Evolutionary conservation across 768 basidiomycete species (phyloP), one percentile per base, ranked within the genome.

Genomic region (Botryobasidium botryosum): DNA sequence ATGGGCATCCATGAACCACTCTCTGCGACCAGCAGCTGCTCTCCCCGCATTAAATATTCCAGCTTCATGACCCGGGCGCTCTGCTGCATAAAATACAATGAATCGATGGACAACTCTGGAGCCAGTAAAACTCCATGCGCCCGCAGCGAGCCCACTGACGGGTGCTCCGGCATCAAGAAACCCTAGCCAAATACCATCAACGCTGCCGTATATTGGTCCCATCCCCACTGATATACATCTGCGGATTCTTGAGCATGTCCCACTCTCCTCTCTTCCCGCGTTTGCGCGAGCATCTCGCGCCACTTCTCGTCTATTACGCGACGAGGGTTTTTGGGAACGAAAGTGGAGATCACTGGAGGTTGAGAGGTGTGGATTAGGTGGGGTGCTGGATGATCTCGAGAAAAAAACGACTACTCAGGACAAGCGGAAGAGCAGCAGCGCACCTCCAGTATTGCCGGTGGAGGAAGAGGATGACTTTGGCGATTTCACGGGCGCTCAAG

Each of bases 41-140:
- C n/a, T n/a, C n/a, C n/a, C n/a, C n/a, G n/a, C n/a, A n/a, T n/a
- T n/a, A n/a, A n/a, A n/a, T n/a, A n/a, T n/a, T n/a, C n/a, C n/a
- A n/a, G n/a, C n/a, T n/a, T n/a, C n/a, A n/a, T n/a, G n/a, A n/a
- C n/a, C n/a, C n/a, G n/a, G n/a, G n/a, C n/a, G n/a, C n/a, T n/a
- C n/a, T n/a, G n/a, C n/a, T n/a, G n/a, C n/a, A n/a, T n/a, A n/a
- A n/a, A n/a, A n/a, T n/a, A n/a, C n/a, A 39, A 83, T 86, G 84
- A 79, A 91, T 64, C 83, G 82, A 61, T 90, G 90, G 61, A 68
- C 75, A n/a, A 71, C 83, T 0, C 72, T 91, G 32, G 80, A 87
- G 57, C 86, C 87, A 3, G 71, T 72, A 20, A 72, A 68, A 43
- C 62, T 80, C 15, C 35, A 49, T 27, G 20, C n/a, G 46, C 21